Conservation (phyloP, 1,139 yeast species). For the Candida sojae region DNA sequence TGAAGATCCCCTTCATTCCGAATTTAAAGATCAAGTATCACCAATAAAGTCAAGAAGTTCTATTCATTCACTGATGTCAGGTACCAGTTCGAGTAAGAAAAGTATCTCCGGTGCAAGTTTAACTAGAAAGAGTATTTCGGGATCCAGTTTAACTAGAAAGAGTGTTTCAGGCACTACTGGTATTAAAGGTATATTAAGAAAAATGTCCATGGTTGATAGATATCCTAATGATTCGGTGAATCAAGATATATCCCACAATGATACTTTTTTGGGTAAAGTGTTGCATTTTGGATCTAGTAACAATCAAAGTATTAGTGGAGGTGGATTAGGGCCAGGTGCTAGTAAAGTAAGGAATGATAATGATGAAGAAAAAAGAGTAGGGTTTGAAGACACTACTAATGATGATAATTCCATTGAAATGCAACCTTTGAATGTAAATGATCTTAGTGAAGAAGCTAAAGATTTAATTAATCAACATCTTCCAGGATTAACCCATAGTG, state of each 20-base stretch:
- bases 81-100: slow-evolving; percentile 2
- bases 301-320: slow-evolving; percentile 35
- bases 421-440: slow-evolving; percentile 32
- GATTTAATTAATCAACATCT: slow-evolving; percentile 40
- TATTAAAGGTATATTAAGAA: slow-evolving; percentile 35
- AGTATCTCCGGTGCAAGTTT: slow-evolving; percentile 12
- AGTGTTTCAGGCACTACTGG: slow-evolving; percentile 6
- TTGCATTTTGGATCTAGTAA: slow-evolving; percentile 22
- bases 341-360: slow-evolving; percentile 21
- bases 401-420: slow-evolving; percentile 33
- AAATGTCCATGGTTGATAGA: slow-evolving; percentile 36
- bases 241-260: slow-evolving; percentile 27
- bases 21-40: background rate
- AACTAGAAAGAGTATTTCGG: too few species aligned
- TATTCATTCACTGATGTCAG: slow-evolving; percentile 3
- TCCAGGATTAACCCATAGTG: slow-evolving; percentile 21
- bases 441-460: slow-evolving; percentile 43
- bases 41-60: slow-evolving; percentile 2
- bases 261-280: slow-evolving; percentile 43
- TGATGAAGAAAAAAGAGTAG: slow-evolving; percentile 20
- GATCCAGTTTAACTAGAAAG: too few species aligned
- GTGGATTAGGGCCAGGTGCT: slow-evolving; percentile 49
- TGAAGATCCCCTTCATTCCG: background rate
- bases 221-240: slow-evolving; percentile 18
- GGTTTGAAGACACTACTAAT: slow-evolving; percentile 15